Evolutionary conservation across 352 stramenopile species (phyloP).

Genomic region (Phytophthora chlamydospora): DNA sequence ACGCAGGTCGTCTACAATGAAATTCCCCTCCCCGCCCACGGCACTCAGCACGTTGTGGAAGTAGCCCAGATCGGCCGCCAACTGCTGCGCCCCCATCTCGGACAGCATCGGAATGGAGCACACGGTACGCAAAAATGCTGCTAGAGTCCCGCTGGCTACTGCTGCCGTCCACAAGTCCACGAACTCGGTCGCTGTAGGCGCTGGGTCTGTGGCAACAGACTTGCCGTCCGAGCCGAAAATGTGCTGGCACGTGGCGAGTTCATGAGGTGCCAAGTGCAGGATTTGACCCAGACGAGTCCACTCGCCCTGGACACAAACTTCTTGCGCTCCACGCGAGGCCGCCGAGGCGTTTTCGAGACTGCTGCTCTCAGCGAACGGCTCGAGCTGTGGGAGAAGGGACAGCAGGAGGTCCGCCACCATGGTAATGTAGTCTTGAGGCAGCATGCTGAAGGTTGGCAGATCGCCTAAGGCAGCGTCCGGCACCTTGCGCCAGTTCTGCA

Average conservation of each 20-base stretch:
- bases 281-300: constrained; percentile 59
- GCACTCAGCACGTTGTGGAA: constrained; percentile 84
- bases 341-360: constrained; percentile 61
- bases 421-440: constrained; percentile 89
- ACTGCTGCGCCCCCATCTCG: constrained; percentile 57
- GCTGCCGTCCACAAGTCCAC: constrained; percentile 80
- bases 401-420: constrained; percentile 76
- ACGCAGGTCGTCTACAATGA: constrained; percentile 57
- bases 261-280: constrained; percentile 45
- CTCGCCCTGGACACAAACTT: constrained; percentile 52
- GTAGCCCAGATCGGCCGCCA: constrained; percentile 76
- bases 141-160: constrained; percentile 69
- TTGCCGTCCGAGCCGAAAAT: constrained; percentile 45
- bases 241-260: constrained; percentile 53
- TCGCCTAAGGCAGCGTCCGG: constrained; percentile 54
- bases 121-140: constrained; percentile 56
- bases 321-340: constrained; percentile 55
- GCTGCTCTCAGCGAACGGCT: constrained; percentile 81
- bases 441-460: constrained; percentile 74
- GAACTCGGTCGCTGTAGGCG: constrained; percentile 50
- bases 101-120: constrained; percentile 68
- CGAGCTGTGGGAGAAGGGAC: constrained; percentile 79
- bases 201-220: constrained; percentile 15
- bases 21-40: constrained; percentile 63
- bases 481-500: constrained; percentile 59